phyloP scores from a whole-genome alignment of 257 asterid genomes.

The Primulina huaijiensis region DNA sequence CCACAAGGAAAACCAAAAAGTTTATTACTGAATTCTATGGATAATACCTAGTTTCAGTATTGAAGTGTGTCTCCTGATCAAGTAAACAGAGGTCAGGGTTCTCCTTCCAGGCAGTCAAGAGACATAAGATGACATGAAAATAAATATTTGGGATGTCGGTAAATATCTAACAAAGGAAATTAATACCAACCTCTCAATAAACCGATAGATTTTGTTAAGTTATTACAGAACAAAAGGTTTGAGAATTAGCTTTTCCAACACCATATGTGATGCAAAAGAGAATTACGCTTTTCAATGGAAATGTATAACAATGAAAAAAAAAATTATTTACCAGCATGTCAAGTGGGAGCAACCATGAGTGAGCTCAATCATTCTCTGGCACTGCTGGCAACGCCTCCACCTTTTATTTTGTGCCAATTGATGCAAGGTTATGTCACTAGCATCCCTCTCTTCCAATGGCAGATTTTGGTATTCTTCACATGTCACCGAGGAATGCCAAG shows the following conservation, averaged over 20 bases:
- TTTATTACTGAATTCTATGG: background rate
- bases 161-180: background rate
- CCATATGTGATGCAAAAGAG: background rate
- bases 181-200: background rate
- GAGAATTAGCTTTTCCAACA: background rate
- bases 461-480: conserved; percentile 71
- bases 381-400: conserved; percentile 73
- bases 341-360: conserved; percentile 72
- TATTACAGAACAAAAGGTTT: background rate
- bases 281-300: background rate
- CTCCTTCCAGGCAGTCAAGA: background rate
- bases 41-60: background rate
- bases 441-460: conserved; percentile 65
- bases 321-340: conserved; percentile 63
- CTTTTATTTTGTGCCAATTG: conserved; percentile 48
- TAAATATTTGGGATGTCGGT: background rate
- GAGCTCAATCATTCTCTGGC: conserved; percentile 68
- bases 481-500: conserved; percentile 84
- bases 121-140: background rate
- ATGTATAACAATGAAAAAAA: background rate
- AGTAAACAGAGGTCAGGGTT: background rate
- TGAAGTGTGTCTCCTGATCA: background rate
- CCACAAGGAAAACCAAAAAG: no score
- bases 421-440: conserved; percentile 46
- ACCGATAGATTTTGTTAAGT: background rate